A percentile compares a stretch with the other conserved stretches of the same genome.
These are phyloP conservation scores for Quercus variabilis DNA, from an alignment of 306 rosid species.

Conservation along the genomic window DNA sequence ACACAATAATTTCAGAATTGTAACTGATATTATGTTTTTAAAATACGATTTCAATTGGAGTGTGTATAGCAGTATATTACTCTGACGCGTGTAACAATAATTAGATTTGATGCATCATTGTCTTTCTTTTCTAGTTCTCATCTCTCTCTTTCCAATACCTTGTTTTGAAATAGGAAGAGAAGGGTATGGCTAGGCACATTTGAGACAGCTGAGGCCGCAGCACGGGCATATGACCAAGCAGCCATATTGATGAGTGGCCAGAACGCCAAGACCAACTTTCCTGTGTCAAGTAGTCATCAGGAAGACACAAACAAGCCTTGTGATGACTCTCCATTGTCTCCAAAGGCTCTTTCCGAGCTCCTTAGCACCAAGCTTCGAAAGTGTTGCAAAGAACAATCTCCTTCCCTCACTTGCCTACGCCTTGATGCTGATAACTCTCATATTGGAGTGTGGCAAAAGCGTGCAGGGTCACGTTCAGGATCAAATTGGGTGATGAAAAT, in stretches of 20 bases:
- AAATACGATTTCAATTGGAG: too few relatives aligned
- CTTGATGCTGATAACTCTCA: slow-evolving; percentile 90
- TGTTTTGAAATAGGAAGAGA: slow-evolving; percentile 55
- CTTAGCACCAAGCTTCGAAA: slow-evolving; percentile 81
- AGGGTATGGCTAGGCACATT: slow-evolving; percentile 99
- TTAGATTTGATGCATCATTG: neutral
- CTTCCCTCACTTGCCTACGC: slow-evolving; percentile 88
- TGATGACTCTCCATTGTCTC: slow-evolving; percentile 41
- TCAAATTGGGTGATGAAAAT: slow-evolving; percentile 96
- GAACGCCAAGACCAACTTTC: slow-evolving; percentile 92
- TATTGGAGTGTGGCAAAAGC: slow-evolving; percentile 96
- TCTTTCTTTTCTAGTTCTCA: neutral
- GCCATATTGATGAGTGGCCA: slow-evolving; percentile 91
- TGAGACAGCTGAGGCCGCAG: slow-evolving; percentile 98
- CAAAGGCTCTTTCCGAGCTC: slow-evolving; percentile 83
- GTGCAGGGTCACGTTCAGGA: slow-evolving; percentile 68
- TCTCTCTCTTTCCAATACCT: neutral
- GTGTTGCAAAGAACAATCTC: slow-evolving; percentile 85
- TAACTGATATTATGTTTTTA: too few relatives aligned
- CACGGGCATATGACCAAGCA: slow-evolving; percentile 97
- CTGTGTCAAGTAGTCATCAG: slow-evolving; percentile 26
- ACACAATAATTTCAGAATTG: too few relatives aligned
- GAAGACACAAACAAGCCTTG: slow-evolving; percentile 3
- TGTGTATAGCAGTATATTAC: too few relatives aligned
- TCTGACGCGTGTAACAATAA: too few relatives aligned